Conservation (phyloP, 768 basidiomycete genomes). For the Leccinum truebloodii region DNA sequence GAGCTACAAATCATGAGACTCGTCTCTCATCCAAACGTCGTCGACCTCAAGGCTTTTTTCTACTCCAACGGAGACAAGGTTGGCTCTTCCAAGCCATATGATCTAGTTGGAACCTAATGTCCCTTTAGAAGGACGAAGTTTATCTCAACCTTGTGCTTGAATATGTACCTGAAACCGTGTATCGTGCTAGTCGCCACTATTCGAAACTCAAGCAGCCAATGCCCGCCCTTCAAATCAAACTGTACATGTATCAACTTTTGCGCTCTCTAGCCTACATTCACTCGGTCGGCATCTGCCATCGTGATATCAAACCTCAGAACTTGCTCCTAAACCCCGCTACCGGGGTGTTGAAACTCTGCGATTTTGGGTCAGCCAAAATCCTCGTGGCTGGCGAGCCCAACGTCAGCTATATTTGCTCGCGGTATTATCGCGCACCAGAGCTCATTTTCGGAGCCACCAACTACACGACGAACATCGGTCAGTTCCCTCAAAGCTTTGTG, state of each 20-base stretch:
- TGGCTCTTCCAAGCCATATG: constrained; percentile 22
- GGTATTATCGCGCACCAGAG: constrained; percentile 99
- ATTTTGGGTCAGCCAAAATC: constrained; percentile 99
- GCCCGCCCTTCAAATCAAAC: constrained; percentile 99
- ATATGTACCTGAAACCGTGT: constrained; percentile 99
- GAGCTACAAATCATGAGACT: constrained; percentile 99
- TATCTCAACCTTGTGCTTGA: constrained; percentile 99
- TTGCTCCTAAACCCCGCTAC: constrained; percentile 95
- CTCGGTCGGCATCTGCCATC: constrained; percentile 98
- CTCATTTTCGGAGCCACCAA: constrained; percentile 99
- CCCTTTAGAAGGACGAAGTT: constrained; percentile 92
- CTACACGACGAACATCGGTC: constrained; percentile 99
- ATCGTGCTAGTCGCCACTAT: constrained; percentile 98
- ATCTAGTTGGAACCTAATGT: constrained; percentile 10
- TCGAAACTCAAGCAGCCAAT: constrained; percentile 99
- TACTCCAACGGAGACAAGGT: constrained; percentile 99
- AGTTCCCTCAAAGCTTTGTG: constrained; percentile 31
- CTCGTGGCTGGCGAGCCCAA: constrained; percentile 97
- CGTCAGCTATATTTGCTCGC: constrained; percentile 99
- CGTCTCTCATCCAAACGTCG: constrained; percentile 95
- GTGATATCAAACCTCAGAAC: constrained; percentile 99
- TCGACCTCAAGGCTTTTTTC: constrained; percentile 97
- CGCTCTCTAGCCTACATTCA: constrained; percentile 99
- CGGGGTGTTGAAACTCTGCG: constrained; percentile 95
- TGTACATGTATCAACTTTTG: constrained; percentile 99